phyloP scores from a whole-genome alignment of 2,329 filamentous ascomycete species.

The Eurotiales sp. region DNA sequence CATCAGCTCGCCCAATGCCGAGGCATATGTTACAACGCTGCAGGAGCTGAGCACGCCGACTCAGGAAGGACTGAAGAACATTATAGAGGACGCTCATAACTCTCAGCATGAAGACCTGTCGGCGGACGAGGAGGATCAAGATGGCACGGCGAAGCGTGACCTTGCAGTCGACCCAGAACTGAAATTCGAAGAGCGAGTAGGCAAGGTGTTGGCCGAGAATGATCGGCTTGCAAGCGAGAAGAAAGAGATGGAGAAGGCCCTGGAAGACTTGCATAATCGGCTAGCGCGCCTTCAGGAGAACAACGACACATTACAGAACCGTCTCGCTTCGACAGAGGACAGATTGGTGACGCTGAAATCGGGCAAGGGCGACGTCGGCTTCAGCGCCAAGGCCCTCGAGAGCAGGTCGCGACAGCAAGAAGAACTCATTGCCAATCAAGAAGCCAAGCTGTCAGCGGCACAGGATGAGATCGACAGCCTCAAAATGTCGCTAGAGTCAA shows the following conservation, averaged over 20 bases:
- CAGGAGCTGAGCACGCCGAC: slow-evolving; percentile 41
- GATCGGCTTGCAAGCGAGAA: slow-evolving; percentile 56
- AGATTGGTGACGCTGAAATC: slow-evolving; percentile 51
- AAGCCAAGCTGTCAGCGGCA: slow-evolving; percentile 59
- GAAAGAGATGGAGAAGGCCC: slow-evolving; percentile 44
- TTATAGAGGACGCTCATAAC: slow-evolving; percentile 46
- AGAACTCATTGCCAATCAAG: slow-evolving; percentile 66
- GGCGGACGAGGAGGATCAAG: slow-evolving; percentile 34
- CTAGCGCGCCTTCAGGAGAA: slow-evolving; percentile 57
- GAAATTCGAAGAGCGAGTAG: slow-evolving; percentile 47
- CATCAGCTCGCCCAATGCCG: slow-evolving; percentile 55
- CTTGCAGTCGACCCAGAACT: slow-evolving; percentile 42
- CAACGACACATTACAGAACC: slow-evolving; percentile 44
- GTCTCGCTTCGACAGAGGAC: slow-evolving; percentile 46
- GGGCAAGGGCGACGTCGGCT: slow-evolving; percentile 45
- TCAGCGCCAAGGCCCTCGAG: slow-evolving; percentile 42
- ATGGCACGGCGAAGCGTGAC: slow-evolving; percentile 31
- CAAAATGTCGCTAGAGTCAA: slow-evolving; percentile 41
- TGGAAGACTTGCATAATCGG: slow-evolving; percentile 54
- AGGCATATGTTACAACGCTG: slow-evolving; percentile 52
- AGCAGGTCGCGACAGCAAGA: slow-evolving; percentile 61
- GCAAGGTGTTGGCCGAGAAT: slow-evolving; percentile 50
- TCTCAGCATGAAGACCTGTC: slow-evolving; percentile 35
- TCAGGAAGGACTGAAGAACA: slow-evolving; percentile 44
- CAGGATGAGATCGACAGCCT: slow-evolving; percentile 44